Base-by-base conservation (phyloP, 2,329 filamentous ascomycete genomes). In the Penicillium aurantiogriseum region DNA sequence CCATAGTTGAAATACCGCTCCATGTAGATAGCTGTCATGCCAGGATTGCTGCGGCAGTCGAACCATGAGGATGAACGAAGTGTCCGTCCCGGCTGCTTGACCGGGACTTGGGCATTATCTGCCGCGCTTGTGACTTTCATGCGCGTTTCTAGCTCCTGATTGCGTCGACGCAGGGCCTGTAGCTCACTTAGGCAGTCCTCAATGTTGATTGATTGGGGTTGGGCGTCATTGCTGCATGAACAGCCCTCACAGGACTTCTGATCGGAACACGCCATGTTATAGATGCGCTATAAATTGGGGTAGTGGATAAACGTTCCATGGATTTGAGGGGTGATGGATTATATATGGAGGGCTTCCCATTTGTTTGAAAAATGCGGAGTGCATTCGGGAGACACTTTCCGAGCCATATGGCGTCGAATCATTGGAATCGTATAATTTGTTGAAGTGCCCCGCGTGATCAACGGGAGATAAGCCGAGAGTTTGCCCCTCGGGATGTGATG, bases 1-100 rank as follows among this genome's bases (percentile, higher is more conserved):
- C 80, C 80, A 51, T 77, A 81, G 68, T 81, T 81, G 61, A 82
- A 73, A 59, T 79, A 81, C 31, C 80, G 75, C 63, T 82, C 80
- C 55, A 80, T 75, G 63, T 82, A 82, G 31, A 80, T 67, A 10
- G 77, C 75, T n/a, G 70, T 75, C 74, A 79, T 76, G 17, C 72
- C 75, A 15, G 76, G 74, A 57, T 79, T 75, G 40, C 70, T 71
- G 35, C 76, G 68, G 36, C 74, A 72, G 56, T 76, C 74, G 63
- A 80, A 80, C 79, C 79, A 81, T 15, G 69, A 63, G 7, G 74
- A 65, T n/a, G 77, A 79, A 2, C 77, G 74, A 36, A 79, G 66
- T 59, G 68, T 73, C 38, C 68, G 63, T 19, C 63, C 60, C n/a
- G 48, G 62, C 55, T 64, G 59, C 36, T 67, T 70, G 55, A 71